Conservation (phyloP, 208 protist genomes). For the Acanthamoeba polyphaga region DNA sequence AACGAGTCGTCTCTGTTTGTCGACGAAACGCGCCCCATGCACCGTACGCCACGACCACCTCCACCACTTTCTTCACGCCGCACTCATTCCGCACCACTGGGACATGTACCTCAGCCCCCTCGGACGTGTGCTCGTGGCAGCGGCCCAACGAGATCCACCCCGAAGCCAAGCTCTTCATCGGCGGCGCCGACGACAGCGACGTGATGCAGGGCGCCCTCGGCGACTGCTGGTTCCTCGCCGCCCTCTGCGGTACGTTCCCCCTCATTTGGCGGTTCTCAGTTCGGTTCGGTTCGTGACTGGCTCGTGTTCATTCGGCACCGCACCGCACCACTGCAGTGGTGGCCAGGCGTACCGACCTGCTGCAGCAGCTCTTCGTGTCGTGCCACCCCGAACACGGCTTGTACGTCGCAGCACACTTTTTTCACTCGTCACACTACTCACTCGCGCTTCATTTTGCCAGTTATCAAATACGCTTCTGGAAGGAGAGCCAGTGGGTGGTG, state of each 20-base stretch:
- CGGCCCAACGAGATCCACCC: conserved; percentile 56
- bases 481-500: conserved; percentile 33
- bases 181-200: conserved; percentile 69
- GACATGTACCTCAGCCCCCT: no score
- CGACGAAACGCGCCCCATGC: neutral
- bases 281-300: no score
- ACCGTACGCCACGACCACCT: neutral
- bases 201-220: conserved; percentile 73
- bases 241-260: conserved; percentile 20
- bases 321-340: conserved; percentile 6
- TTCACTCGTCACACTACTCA: neutral
- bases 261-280: no score
- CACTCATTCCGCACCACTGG: no score
- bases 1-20: neutral
- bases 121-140: neutral
- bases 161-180: conserved; percentile 58
- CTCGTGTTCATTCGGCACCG: neutral
- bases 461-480: conserved; percentile 17
- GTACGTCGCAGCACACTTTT: neutral
- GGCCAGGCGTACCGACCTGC: conserved; percentile 24
- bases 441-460: neutral
- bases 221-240: conserved; percentile 74
- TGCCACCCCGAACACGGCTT: conserved; percentile 49
- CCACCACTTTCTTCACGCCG: neutral
- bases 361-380: conserved; percentile 35